Evolutionary conservation across 2,329 filamentous ascomycete genomes (phyloP).

Genomic region (Colletotrichum musicola): DNA sequence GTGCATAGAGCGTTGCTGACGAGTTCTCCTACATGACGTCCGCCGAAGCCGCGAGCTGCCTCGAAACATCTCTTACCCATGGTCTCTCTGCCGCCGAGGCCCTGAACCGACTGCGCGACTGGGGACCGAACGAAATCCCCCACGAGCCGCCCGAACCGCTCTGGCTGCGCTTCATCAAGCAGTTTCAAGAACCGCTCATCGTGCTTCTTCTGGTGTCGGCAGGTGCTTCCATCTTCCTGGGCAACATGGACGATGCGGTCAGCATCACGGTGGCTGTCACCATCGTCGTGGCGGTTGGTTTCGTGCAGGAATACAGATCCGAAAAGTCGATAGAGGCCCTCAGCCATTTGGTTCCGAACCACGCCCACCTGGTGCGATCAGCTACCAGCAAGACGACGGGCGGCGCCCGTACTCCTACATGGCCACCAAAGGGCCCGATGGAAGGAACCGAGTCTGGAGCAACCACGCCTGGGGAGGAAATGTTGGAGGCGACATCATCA

Average conservation of each 20-base stretch:
- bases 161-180: conserved; percentile 94
- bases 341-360: conserved; percentile 93
- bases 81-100: conserved; percentile 88
- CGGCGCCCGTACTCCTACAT: conserved; percentile 55
- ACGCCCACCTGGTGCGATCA: conserved; percentile 90
- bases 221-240: conserved; percentile 87
- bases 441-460: conserved; percentile 50
- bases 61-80: conserved; percentile 85
- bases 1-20: conserved; percentile 65
- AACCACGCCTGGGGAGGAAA: conserved; percentile 73
- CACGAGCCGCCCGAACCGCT: conserved; percentile 94
- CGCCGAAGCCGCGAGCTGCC: conserved; percentile 79
- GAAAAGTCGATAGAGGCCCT: conserved; percentile 97
- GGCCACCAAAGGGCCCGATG: conserved; percentile 63
- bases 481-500: conserved; percentile 78
- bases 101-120: conserved; percentile 79
- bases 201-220: conserved; percentile 91
- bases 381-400: conserved; percentile 52
- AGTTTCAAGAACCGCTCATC: conserved; percentile 97
- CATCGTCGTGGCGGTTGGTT: conserved; percentile 95
- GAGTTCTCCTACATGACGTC: conserved; percentile 77
- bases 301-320: conserved; percentile 96
- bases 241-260: conserved; percentile 93
- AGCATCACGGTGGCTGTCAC: conserved; percentile 97
- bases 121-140: conserved; percentile 94